Conservation (phyloP, 1,284 basidiomycete species). For the Albatrellus sp. region DNA sequence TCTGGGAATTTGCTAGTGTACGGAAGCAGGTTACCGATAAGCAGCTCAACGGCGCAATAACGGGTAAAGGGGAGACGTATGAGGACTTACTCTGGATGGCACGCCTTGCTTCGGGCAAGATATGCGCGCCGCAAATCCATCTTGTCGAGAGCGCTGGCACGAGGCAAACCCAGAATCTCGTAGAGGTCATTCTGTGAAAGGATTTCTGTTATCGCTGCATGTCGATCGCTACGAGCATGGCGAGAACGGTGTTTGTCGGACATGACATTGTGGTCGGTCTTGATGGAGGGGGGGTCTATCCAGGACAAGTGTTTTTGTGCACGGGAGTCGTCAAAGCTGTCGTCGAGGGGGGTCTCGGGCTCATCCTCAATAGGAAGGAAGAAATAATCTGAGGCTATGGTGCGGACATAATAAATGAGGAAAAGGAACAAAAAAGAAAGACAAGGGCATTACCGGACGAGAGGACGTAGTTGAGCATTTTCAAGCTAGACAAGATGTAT, state of each 20-base stretch:
- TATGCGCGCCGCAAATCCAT: slow-evolving; percentile 63
- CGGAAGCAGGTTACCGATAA: not conserved
- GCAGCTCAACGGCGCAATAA: slow-evolving; percentile 5
- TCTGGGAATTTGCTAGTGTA: slow-evolving; percentile 63
- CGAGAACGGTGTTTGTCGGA: slow-evolving; percentile 27
- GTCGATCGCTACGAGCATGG: slow-evolving; percentile 16
- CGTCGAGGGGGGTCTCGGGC: slow-evolving; percentile 13
- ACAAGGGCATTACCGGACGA: slow-evolving; percentile 1
- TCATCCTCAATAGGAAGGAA: slow-evolving; percentile 47
- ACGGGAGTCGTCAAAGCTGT: too few species aligned
- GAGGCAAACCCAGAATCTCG: slow-evolving; percentile 53
- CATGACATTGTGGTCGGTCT: too few species aligned
- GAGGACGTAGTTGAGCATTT: slow-evolving; percentile 7
- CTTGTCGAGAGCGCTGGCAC: slow-evolving; percentile 43
- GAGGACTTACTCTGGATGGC: slow-evolving; percentile 69
- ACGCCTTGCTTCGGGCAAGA: slow-evolving; percentile 59
- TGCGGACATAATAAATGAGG: not conserved
- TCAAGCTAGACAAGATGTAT: not conserved
- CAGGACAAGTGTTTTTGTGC: too few species aligned
- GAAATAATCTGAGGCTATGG: slow-evolving; percentile 28
- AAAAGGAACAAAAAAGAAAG: not conserved
- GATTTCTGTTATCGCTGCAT: slow-evolving; percentile 34
- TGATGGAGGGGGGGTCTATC: too few species aligned
- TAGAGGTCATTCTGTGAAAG: slow-evolving; percentile 56
- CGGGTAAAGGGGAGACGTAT: slow-evolving; percentile 2